phyloP scores from a whole-genome alignment of 2,329 filamentous ascomycete genomes.

The Diaporthe sp. region DNA sequence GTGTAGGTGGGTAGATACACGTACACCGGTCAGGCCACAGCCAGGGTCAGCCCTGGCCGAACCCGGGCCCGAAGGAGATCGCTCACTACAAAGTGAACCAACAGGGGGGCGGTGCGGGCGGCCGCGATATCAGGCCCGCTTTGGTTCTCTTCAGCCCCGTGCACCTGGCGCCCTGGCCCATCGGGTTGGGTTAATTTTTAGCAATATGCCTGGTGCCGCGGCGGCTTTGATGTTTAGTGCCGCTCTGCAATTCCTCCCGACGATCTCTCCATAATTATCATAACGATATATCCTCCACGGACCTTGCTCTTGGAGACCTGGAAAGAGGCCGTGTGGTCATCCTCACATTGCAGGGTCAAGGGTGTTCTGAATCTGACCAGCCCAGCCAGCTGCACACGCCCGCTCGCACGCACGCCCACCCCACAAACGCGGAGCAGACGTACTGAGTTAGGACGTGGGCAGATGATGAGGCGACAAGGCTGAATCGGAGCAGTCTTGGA shows the following conservation, averaged over 20 bases:
- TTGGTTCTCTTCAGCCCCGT: background rate
- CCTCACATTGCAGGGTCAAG: slow-evolving; percentile 12
- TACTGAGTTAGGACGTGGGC: background rate
- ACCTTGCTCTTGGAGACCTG: background rate
- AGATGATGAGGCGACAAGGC: slow-evolving; percentile 27
- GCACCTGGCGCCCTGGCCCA: background rate
- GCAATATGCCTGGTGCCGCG: background rate
- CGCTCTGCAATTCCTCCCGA: background rate
- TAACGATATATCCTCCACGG: too few species aligned
- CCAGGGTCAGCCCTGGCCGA: slow-evolving; percentile 15
- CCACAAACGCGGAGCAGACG: background rate
- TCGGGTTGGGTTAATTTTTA: slow-evolving; percentile 6
- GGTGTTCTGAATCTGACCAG: background rate
- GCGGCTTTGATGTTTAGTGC: background rate
- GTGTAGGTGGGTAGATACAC: background rate
- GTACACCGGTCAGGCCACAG: background rate
- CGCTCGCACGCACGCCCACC: background rate
- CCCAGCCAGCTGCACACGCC: background rate
- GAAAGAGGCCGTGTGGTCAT: slow-evolving; percentile 3
- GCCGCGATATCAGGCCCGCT: slow-evolving; percentile 15
- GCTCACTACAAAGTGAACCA: background rate
- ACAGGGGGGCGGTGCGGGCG: background rate
- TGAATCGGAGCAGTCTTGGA: background rate
- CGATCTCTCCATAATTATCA: background rate
- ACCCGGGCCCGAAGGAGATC: background rate